Evolutionary conservation across 345 rosid species (phyloP).

Genomic region (Eucalyptus cloeziana): DNA sequence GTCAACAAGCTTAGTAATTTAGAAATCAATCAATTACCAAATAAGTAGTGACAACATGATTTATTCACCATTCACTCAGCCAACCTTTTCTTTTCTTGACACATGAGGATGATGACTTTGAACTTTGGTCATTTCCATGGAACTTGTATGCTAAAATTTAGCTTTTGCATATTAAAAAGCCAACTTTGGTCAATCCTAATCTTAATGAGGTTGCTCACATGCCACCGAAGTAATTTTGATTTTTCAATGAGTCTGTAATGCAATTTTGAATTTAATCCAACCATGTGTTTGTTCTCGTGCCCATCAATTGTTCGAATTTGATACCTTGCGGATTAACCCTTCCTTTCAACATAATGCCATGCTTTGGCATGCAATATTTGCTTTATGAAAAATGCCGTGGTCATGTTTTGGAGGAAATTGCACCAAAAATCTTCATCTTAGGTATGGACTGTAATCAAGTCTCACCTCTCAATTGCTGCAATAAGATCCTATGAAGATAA

Average conservation of each 20-base stretch:
- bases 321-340: not conserved
- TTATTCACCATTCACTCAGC: not conserved
- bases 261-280: not conserved
- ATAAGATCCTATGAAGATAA: not conserved
- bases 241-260: not conserved
- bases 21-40: not conserved
- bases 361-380: not conserved
- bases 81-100: not conserved
- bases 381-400: not conserved
- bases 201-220: not conserved
- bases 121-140: not conserved
- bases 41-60: not conserved
- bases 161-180: not conserved
- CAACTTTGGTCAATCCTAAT: not conserved
- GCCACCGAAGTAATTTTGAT: not conserved
- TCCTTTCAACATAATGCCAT: not conserved
- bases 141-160: not conserved
- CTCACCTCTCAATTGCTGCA: not conserved
- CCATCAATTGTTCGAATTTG: not conserved
- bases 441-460: not conserved
- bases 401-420: not conserved
- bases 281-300: not conserved
- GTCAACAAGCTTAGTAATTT: not conserved
- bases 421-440: not conserved
- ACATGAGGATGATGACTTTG: not conserved